phyloP scores from a whole-genome alignment of 2,329 filamentous ascomycete genomes.

The Colletotrichum plurivorum region DNA sequence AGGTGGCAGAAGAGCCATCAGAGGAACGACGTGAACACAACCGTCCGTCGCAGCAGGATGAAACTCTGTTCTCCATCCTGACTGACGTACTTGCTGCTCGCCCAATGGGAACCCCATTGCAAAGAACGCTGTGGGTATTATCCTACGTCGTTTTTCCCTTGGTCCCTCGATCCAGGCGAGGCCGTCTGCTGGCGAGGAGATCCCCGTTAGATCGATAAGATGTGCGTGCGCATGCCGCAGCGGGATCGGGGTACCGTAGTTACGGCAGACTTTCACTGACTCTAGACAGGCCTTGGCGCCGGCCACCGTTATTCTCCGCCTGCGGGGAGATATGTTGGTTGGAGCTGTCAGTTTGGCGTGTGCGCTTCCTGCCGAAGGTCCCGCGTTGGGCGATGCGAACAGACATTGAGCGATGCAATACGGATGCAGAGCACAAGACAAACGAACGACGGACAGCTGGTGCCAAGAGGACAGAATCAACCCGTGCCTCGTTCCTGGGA shows the following conservation, averaged over 20 bases:
- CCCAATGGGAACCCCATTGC: conserved; percentile 19
- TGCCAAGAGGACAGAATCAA: conserved; percentile 29
- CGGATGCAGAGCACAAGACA: no score
- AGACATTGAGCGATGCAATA: not conserved
- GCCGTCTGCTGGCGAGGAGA: conserved; percentile 12
- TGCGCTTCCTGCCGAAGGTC: not conserved
- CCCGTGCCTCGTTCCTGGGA: not conserved
- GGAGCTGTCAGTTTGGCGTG: conserved; percentile 3
- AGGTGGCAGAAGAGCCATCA: not conserved
- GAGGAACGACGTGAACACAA: not conserved
- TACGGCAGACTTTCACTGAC: not conserved
- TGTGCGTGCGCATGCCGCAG: not conserved
- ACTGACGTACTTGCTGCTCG: conserved; percentile 16
- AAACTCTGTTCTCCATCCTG: conserved; percentile 13
- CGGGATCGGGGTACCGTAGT: not conserved
- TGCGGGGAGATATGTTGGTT: conserved; percentile 2
- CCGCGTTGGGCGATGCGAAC: conserved; percentile 2
- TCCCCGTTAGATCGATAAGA: conserved; percentile 32
- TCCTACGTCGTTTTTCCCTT: not conserved
- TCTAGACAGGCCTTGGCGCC: conserved; percentile 11
- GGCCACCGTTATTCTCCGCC: conserved; percentile 20
- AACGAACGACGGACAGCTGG: not conserved
- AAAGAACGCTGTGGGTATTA: conserved; percentile 9
- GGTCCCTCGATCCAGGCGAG: conserved; percentile 1
- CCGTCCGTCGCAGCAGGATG: not conserved